These are phyloP conservation scores for Knoxdaviesia capensis DNA, from an alignment of 2,329 filamentous ascomycete species.

Conservation along the genomic window DNA sequence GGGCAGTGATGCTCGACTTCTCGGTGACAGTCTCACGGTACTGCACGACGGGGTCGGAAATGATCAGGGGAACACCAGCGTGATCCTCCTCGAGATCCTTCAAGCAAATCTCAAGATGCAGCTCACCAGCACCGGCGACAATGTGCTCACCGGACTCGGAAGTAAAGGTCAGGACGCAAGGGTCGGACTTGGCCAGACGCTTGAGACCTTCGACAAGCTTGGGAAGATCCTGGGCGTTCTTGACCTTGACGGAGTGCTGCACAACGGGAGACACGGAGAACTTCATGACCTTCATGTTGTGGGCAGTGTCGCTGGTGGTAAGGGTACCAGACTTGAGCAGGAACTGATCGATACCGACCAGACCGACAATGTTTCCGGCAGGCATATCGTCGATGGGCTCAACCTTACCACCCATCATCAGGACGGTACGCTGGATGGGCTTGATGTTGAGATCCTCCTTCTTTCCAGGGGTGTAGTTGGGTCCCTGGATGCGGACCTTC, in stretches of 20 bases:
- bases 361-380: constrained; percentile 98
- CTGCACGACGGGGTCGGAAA: constrained; percentile 94
- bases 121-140: constrained; percentile 96
- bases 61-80: constrained; percentile 90
- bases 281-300: constrained; percentile 99
- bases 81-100: constrained; percentile 99
- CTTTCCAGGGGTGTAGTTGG: constrained; percentile 94
- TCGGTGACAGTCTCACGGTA: constrained; percentile 89
- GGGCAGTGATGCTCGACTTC: constrained; percentile 81
- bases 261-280: constrained; percentile 99
- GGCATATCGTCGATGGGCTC: constrained; percentile 98
- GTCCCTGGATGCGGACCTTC: constrained; percentile 99
- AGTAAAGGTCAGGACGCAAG: constrained; percentile 85
- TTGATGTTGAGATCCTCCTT: constrained; percentile 99
- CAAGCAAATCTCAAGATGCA: constrained; percentile 99
- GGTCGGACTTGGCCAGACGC: constrained; percentile 99
- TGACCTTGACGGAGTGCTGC: constrained; percentile 95
- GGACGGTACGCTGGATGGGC: constrained; percentile 97
- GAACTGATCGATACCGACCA: constrained; percentile 99
- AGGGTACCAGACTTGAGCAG: constrained; percentile 99
- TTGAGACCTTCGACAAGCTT: constrained; percentile 99
- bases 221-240: constrained; percentile 98
- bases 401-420: constrained; percentile 99
- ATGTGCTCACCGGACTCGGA: constrained; percentile 93
- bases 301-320: constrained; percentile 87